Percentiles rank a stretch among this genome's conserved stretches.
Conservation (phyloP, 257 asterid species). For the Solanum dulcamara region DNA sequence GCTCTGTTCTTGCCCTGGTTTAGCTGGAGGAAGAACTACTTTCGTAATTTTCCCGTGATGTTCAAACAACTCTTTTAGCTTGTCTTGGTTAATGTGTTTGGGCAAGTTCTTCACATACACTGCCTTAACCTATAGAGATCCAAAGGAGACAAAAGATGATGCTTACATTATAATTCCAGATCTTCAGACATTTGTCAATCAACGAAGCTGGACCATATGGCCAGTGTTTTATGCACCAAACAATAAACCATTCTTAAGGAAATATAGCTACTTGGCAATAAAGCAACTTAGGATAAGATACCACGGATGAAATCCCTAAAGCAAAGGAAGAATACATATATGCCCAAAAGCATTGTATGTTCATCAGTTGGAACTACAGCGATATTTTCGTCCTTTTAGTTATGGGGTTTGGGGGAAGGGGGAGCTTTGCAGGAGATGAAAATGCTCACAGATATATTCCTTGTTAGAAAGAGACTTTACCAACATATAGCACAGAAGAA, state of each 20-base stretch:
- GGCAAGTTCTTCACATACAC: constrained; percentile 95
- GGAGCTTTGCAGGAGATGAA: not conserved
- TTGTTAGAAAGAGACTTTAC: not conserved
- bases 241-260: not conserved
- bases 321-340: not conserved
- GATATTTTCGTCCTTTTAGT: not conserved
- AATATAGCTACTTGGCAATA: not conserved
- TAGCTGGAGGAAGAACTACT: constrained; percentile 95
- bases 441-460: not conserved
- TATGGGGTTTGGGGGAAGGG: not conserved
- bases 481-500: not conserved
- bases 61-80: constrained; percentile 70
- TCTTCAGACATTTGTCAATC: not conserved
- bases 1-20: constrained; percentile 88
- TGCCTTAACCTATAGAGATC: constrained; percentile 63
- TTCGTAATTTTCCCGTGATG: constrained; percentile 80
- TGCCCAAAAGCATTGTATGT: not conserved
- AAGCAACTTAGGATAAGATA: not conserved
- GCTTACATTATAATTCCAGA: not conserved
- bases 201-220: not conserved
- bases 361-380: not conserved
- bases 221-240: not conserved
- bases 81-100: constrained; percentile 65
- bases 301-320: not conserved
- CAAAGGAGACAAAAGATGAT: not conserved